Percentiles rank a stretch among this genome's conserved stretches.
Conservation (phyloP, 345 rosid species). For the Heritiera fomes region DNA sequence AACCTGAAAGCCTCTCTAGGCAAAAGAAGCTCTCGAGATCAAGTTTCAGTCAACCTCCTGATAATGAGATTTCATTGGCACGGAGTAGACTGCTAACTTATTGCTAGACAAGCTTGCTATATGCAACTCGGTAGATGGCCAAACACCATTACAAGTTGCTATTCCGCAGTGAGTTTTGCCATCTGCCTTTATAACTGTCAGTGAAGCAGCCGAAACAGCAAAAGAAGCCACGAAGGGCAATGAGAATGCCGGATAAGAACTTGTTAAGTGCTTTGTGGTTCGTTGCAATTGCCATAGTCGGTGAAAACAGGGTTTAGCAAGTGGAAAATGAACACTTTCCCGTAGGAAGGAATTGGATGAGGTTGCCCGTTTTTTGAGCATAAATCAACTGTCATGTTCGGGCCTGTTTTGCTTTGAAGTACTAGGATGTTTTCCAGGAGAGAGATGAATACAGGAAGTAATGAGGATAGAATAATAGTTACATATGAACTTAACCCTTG, state of each 20-base stretch:
- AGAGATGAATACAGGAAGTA: too few species aligned
- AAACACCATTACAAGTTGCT: conserved; percentile 61
- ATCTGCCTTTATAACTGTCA: conserved; percentile 12
- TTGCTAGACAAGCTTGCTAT: conserved; percentile 50
- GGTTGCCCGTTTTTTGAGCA: conserved; percentile 42
- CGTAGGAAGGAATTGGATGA: conserved; percentile 83
- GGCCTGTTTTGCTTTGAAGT: background rate
- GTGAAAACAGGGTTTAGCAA: conserved; percentile 80
- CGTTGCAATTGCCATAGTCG: conserved; percentile 62
- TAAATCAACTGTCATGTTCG: background rate
- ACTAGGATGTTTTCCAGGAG: background rate
- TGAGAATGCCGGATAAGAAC: too few species aligned
- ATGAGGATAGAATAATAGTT: too few species aligned
- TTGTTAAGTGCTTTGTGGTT: too few species aligned
- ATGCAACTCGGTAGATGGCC: conserved; percentile 39
- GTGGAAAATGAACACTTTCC: conserved; percentile 74
- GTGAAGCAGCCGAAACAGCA: too few species aligned
- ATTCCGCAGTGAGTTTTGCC: conserved; percentile 46
- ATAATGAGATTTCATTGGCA: conserved; percentile 86
- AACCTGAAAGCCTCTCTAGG: conserved; percentile 30
- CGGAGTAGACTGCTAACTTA: conserved; percentile 41
- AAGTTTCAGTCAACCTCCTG: conserved; percentile 90
- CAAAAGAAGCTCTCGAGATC: conserved; percentile 38
- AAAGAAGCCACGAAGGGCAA: too few species aligned
- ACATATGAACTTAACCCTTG: too few species aligned